Base-by-base conservation (phyloP, 805 yeast genomes). In the Peterozyma toletana region DNA sequence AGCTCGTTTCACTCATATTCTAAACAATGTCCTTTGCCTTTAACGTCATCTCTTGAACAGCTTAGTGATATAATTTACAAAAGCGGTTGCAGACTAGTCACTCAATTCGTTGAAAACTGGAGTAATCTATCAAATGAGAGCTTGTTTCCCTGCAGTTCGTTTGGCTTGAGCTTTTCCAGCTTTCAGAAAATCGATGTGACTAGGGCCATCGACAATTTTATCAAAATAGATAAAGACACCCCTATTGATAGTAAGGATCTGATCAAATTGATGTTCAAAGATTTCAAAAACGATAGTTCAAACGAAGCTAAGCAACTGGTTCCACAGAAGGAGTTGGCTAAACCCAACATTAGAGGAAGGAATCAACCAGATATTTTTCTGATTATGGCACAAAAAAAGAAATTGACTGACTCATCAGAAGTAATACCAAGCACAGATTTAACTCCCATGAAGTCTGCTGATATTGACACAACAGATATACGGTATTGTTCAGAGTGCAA, bases 111-210 rank as follows among this genome's bases (percentile, higher is more conserved):
- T 41, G 48, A 43, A 13, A 37, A 45, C 0, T 60, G 65, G 65
- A 50, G 53, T 16, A 30, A 49, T 30, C 50, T 50, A 1, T 48
- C 52, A 9, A 42, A 38, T 11, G 60, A 59, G 0, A 41, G 50
- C 1, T 57, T 68, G 52, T 78, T 70, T 47, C 83, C 85, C 0
- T 55, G 80, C 35, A 59, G 66, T 1, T 71, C 74, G 46, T 61
- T 81, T 46, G 73, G 75, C 18, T 57, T 83, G 47, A 66, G 70
- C 0, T 59, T 83, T 2, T 67, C 82, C 3, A 77, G 75, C 44
- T 79, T 84, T 54, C 77, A 75, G 35, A 63, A 66, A 15, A 51
- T 70, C 0, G 66, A 62, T 30, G 41, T 43, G 1, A 42, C 38
- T 13, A 47, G 52, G 16, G 49, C 59, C 1, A 48, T 63, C 2